A percentile compares a stretch with the other conserved stretches of the same genome.
Evolutionary conservation across 257 asterid species (phyloP).

Genomic region (Galeopsis tetrahit): DNA sequence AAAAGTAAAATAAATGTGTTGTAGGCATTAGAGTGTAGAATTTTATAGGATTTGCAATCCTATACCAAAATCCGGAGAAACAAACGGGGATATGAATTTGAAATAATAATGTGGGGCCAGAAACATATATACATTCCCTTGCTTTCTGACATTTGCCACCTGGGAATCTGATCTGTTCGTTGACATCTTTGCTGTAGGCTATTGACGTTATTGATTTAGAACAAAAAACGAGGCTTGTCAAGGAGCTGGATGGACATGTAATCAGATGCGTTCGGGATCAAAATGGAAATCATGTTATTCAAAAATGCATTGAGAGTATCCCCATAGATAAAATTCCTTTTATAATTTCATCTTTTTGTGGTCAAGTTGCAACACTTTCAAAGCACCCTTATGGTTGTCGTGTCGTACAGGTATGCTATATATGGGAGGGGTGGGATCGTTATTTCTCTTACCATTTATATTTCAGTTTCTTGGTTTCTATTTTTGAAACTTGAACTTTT

Average conservation of each 20-base stretch:
- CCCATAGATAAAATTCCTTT: slow-evolving; percentile 56
- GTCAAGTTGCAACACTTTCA: slow-evolving; percentile 71
- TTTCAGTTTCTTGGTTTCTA: slow-evolving; percentile 8
- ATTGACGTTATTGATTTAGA: slow-evolving; percentile 58
- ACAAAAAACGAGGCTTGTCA: slow-evolving; percentile 51
- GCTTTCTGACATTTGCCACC: not conserved
- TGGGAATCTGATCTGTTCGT: slow-evolving; percentile 20
- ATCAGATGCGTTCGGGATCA: slow-evolving; percentile 60
- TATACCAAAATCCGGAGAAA: no score
- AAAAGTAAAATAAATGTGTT: no score
- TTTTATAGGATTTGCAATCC: no score
- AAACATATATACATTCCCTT: not conserved
- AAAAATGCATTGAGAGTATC: slow-evolving; percentile 71
- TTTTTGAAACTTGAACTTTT: not conserved
- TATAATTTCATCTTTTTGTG: slow-evolving; percentile 58
- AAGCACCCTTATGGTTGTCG: slow-evolving; percentile 85
- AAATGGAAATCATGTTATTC: slow-evolving; percentile 73
- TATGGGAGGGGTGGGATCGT: not conserved
- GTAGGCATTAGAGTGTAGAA: no score
- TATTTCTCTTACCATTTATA: slow-evolving; percentile 8
- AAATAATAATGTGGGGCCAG: no score
- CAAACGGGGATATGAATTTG: no score
- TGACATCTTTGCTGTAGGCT: slow-evolving; percentile 43
- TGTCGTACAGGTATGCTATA: slow-evolving; percentile 60
- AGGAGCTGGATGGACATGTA: slow-evolving; percentile 64